These are phyloP conservation scores for Paramecium sexaurelia DNA, from an alignment of 73 alveolate species.

Conservation along the genomic window DNA sequence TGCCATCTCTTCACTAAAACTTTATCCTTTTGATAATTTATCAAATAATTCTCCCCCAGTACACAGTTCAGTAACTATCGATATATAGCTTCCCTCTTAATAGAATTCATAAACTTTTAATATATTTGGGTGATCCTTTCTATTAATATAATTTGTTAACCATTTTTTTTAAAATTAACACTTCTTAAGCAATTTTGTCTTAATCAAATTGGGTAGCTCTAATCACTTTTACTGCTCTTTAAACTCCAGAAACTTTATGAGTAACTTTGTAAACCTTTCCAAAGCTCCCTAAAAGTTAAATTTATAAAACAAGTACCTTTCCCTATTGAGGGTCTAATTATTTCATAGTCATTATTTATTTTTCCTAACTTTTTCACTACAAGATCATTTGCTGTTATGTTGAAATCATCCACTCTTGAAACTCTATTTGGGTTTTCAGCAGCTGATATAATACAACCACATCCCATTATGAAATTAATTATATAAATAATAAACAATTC, in stretches of 20 bases:
- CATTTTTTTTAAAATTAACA: constrained; percentile 36
- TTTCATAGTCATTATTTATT: constrained; percentile 42
- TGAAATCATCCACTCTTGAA: neutral
- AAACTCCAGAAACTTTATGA: constrained; percentile 42
- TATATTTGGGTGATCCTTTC: constrained; percentile 67
- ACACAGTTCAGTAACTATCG: constrained; percentile 63
- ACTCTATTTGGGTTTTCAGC: no score
- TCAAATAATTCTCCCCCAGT: constrained; percentile 68
- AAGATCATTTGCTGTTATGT: constrained; percentile 52
- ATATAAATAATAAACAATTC: neutral
- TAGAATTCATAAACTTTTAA: constrained; percentile 50
- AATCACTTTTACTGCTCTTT: constrained; percentile 56
- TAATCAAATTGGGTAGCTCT: constrained; percentile 44
- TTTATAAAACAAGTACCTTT: neutral
- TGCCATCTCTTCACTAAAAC: constrained; percentile 37
- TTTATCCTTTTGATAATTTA: constrained; percentile 22
- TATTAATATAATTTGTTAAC: neutral
- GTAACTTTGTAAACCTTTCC: constrained; percentile 61
- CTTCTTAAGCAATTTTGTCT: constrained; percentile 46
- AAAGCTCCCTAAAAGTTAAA: constrained; percentile 8
- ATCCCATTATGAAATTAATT: neutral
- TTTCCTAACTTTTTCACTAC: constrained; percentile 46
- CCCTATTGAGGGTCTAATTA: constrained; percentile 59
- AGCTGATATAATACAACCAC: neutral
- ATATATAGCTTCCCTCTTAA: constrained; percentile 48